Conservation (phyloP, 2,329 filamentous ascomycete genomes). For the Penicillium italicum region DNA sequence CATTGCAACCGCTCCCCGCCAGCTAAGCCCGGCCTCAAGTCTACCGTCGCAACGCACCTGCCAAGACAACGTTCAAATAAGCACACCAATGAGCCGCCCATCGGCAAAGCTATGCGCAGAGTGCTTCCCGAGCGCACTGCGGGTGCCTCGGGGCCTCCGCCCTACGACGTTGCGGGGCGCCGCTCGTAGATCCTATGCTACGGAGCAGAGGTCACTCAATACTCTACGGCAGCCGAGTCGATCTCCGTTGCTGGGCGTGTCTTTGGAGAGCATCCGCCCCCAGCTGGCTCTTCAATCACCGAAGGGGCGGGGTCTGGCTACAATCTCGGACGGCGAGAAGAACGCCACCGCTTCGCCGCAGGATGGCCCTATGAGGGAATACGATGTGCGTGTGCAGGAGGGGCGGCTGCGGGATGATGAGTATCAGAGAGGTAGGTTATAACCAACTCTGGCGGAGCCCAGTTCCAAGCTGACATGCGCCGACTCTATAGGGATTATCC, state of each 20-base stretch:
- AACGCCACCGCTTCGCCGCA: constrained; percentile 7
- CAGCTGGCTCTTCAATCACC: constrained; percentile 19
- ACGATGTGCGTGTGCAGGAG: constrained; percentile 72
- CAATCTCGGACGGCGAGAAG: constrained; percentile 14
- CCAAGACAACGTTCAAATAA: not conserved
- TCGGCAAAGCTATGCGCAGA: constrained; percentile 31
- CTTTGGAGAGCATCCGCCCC: constrained; percentile 2
- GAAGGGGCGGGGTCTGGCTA: constrained; percentile 19
- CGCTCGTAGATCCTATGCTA: constrained; percentile 15
- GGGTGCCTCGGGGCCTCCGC: constrained; percentile 18
- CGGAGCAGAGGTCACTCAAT: constrained; percentile 17
- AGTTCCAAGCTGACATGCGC: not conserved
- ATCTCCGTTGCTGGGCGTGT: not conserved
- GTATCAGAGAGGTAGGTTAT: constrained; percentile 71
- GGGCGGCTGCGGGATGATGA: constrained; percentile 79
- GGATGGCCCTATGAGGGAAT: constrained; percentile 77
- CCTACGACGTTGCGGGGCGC: constrained; percentile 17
- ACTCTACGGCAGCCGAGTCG: not conserved
- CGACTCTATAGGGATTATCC: constrained; percentile 67
- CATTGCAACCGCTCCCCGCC: not conserved
- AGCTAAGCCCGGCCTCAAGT: not conserved
- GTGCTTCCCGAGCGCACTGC: constrained; percentile 27
- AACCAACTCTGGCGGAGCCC: not conserved
- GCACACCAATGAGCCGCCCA: constrained; percentile 28
- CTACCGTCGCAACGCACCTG: not conserved